Base-by-base conservation (phyloP, 331 rosid species). In the Arachis monticola region DNA sequence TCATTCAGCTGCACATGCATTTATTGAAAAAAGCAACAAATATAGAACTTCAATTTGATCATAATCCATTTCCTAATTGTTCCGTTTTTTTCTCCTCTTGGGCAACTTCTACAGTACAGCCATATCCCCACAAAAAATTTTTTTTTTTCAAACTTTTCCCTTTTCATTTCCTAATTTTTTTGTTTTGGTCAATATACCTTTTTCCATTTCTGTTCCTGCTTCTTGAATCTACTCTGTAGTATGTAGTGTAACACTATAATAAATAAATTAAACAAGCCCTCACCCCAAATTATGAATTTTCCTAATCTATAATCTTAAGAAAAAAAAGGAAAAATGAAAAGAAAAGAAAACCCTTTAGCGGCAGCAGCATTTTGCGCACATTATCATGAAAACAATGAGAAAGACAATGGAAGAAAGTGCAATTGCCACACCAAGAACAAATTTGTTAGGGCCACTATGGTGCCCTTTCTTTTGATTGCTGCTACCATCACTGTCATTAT, bases 341-440 rank as follows among this genome's bases (percentile, higher is more conserved):
- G 55, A 69, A 74, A 75, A 74, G 4, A 55, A 6, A 45, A 48
- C 57, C 5, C 62, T 76, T 86, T 87, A 90, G 53, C 99, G 89
- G 67, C 99, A 90, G 67, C 99, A 90, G 51, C 99, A 91, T 32
- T 86, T 94, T 8, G 97, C 81, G 68, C 91, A 70, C 44, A 92
- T 87, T 59, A 94, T 83, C 53, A 88, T 77, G 80, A 94, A 92
- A 67, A 92, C 82, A 67, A 94, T 90, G 44, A 94, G 96, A 80
- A 94, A 94, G 71, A 94, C 93, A 14, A 94, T 79, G 7, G 99
- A 94, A 71, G 99, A 94, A 32, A 94, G 95, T 1, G 85, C 93
- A 83, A 94, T 94, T 32, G 99, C 97, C 45, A 92, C 92, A 73
- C 96, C 99, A 73, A 94, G 96, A 85, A 94, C 99, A 32, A 90